Conservation (phyloP, 208 protist species). For the Leishmania aethiopica region DNA sequence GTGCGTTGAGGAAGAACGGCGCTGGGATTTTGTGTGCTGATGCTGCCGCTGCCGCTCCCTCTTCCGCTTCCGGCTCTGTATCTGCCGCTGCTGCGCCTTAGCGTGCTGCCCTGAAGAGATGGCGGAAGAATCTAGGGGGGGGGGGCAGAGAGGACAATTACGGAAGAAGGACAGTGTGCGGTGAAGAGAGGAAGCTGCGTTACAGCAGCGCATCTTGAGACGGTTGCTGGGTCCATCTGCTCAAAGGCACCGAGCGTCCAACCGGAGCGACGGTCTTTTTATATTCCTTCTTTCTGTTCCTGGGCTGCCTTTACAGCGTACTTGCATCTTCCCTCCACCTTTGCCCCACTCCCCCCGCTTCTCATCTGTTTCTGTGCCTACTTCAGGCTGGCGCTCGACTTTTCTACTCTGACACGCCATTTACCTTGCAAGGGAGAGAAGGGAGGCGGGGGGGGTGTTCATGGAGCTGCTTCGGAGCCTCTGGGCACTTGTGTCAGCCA, state of each 20-base stretch:
- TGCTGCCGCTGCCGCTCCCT: neutral
- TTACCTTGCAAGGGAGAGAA: neutral
- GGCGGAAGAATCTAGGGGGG: neutral
- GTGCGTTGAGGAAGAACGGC: constrained; percentile 11
- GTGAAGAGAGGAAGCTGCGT: neutral
- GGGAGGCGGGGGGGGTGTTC: neutral
- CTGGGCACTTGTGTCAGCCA: neutral
- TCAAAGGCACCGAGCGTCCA: neutral
- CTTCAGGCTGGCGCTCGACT: neutral
- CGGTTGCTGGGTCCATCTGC: neutral
- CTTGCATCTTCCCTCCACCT: neutral
- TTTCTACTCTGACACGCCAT: neutral
- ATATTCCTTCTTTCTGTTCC: neutral
- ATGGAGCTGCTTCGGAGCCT: neutral
- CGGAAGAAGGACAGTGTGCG: neutral
- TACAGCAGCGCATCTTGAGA: neutral
- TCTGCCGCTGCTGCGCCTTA: constrained; percentile 2
- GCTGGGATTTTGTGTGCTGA: neutral
- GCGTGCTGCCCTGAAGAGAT: constrained; percentile 1
- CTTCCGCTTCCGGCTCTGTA: neutral
- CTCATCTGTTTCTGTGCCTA: neutral
- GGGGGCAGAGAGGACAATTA: neutral
- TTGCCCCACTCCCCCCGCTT: neutral
- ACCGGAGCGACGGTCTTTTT: neutral
- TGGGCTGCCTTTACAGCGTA: neutral